Conservation (phyloP, 192 early-diverging fungal genomes). For the Phlyctochytrium bullatum region DNA sequence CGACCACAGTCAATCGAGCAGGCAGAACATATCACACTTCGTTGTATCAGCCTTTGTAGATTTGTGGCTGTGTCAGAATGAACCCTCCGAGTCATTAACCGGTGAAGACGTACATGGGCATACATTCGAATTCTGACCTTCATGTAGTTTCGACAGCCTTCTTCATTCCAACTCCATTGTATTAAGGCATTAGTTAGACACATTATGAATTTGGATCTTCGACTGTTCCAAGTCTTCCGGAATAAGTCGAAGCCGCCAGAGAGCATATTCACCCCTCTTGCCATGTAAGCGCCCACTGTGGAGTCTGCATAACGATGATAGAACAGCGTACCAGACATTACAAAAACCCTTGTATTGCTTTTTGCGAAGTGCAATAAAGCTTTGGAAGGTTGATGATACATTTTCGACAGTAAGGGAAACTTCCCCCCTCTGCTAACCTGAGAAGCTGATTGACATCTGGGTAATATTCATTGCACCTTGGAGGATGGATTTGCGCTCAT, state of each 20-base stretch:
- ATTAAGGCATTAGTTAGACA: slow-evolving; percentile 16
- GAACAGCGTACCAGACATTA: slow-evolving; percentile 20
- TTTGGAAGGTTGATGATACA: slow-evolving; percentile 28
- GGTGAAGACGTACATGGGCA: no score
- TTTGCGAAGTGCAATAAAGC: slow-evolving; percentile 26
- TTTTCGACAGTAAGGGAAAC: slow-evolving; percentile 8
- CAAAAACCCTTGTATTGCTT: slow-evolving; percentile 35
- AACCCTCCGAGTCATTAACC: slow-evolving; percentile 18
- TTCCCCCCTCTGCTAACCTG: not conserved
- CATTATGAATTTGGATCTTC: slow-evolving; percentile 12
- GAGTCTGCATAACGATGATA: slow-evolving; percentile 1
- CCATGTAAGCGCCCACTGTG: slow-evolving; percentile 4
- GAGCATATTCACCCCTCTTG: not conserved
- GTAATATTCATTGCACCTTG: slow-evolving; percentile 39
- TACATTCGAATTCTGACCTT: no score
- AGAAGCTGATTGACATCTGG: slow-evolving; percentile 33
- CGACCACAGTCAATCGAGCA: not conserved
- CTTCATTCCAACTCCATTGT: slow-evolving; percentile 21
- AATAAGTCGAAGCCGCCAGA: not conserved
- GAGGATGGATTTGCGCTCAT: slow-evolving; percentile 5
- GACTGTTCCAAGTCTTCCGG: not conserved
- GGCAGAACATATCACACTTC: slow-evolving; percentile 30
- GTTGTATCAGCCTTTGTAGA: slow-evolving; percentile 31
- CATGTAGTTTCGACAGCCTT: not conserved
- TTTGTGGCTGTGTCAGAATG: slow-evolving; percentile 41